Percentiles rank a stretch among this genome's conserved stretches.
These are phyloP conservation scores for Sanguinoderma infundibulare DNA, from an alignment of 1,284 basidiomycete genomes.

Conservation along the genomic window DNA sequence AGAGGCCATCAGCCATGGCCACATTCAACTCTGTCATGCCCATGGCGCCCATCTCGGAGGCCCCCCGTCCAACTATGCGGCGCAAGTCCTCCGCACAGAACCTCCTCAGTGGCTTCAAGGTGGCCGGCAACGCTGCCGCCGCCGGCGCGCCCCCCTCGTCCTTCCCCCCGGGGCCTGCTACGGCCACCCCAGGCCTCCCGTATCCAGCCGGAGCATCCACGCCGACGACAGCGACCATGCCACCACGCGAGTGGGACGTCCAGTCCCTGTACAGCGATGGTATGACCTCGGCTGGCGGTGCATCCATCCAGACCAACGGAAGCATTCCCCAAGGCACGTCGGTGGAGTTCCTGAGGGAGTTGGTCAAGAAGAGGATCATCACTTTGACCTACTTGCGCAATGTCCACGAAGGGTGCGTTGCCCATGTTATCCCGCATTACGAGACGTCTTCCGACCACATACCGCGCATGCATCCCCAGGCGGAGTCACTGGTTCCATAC, in stretches of 20 bases:
- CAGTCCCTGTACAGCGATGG: slow-evolving; percentile 47
- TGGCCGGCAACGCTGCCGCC: slow-evolving; percentile 18
- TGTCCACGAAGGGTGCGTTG: slow-evolving; percentile 80
- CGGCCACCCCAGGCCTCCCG: slow-evolving; percentile 30
- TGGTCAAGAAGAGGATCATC: slow-evolving; percentile 82
- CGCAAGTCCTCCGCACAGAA: slow-evolving; percentile 86
- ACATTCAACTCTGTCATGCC: slow-evolving; percentile 31
- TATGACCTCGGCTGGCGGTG: slow-evolving; percentile 23
- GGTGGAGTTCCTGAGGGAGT: slow-evolving; percentile 74
- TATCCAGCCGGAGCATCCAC: slow-evolving; percentile 38
- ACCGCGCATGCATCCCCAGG: slow-evolving; percentile 39
- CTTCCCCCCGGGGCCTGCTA: slow-evolving; percentile 22
- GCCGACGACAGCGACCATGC: slow-evolving; percentile 39
- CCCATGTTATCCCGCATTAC: not conserved
- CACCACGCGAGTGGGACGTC: slow-evolving; percentile 73
- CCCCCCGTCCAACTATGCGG: slow-evolving; percentile 67
- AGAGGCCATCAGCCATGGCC: slow-evolving; percentile 15
- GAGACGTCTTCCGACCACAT: slow-evolving; percentile 4
- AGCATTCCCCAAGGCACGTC: slow-evolving; percentile 64
- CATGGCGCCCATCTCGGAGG: slow-evolving; percentile 32
- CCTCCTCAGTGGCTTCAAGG: slow-evolving; percentile 77
- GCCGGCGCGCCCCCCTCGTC: slow-evolving; percentile 32
- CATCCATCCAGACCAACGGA: slow-evolving; percentile 30
- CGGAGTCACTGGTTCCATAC: slow-evolving; percentile 90
- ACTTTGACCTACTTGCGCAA: slow-evolving; percentile 84